phyloP scores from a whole-genome alignment of 2,329 filamentous ascomycete species.

The Chaetomium globosum region DNA sequence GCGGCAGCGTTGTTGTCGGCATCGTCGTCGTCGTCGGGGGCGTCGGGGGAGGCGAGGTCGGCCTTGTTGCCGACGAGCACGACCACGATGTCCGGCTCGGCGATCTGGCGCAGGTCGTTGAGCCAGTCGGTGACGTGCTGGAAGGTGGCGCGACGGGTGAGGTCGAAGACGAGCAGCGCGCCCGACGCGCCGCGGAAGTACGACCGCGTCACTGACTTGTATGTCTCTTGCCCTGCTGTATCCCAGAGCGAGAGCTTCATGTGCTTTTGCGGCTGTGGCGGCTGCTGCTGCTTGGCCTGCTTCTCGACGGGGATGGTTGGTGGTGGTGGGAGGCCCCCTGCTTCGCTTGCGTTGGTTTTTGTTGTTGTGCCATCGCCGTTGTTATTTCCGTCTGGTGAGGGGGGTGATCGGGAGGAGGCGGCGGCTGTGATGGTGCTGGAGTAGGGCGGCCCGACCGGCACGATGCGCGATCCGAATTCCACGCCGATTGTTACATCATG shows the following conservation, averaged over 20 bases:
- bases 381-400: conserved; percentile 9
- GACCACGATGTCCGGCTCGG: conserved; percentile 92
- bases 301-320: conserved; percentile 39
- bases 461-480: conserved; percentile 77
- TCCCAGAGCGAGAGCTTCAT: conserved; percentile 97
- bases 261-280: conserved; percentile 61
- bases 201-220: conserved; percentile 91
- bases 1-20: background rate
- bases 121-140: conserved; percentile 90
- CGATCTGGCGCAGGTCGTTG: conserved; percentile 89
- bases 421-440: conserved; percentile 25
- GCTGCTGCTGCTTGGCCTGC: conserved; percentile 19
- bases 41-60: conserved; percentile 64
- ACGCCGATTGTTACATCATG: conserved; percentile 98
- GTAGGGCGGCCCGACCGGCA: conserved; percentile 34
- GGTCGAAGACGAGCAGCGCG: conserved; percentile 88
- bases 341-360: conserved; percentile 1
- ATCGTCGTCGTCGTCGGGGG: conserved; percentile 40
- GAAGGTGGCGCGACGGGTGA: conserved; percentile 83
- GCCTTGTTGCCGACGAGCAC: conserved; percentile 95
- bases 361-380: conserved; percentile 11
- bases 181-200: conserved; percentile 81
- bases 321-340: conserved; percentile 57
- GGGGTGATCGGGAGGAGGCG: conserved; percentile 35
- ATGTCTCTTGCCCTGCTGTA: conserved; percentile 94